phyloP scores from a whole-genome alignment of 495 filamentous ascomycete species.

The Penicillium subrubescens region DNA sequence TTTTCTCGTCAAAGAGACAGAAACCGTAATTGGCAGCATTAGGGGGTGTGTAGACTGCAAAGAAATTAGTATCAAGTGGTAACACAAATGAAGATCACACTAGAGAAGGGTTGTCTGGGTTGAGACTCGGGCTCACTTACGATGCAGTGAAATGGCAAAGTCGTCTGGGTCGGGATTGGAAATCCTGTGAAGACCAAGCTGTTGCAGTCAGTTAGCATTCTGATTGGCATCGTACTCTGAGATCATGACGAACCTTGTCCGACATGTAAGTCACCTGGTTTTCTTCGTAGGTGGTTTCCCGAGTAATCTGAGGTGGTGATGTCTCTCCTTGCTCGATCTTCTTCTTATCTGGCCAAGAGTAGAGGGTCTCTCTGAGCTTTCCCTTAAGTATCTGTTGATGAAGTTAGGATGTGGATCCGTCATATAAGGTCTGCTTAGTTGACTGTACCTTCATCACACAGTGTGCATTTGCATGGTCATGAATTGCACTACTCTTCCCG shows the following conservation, averaged over 20 bases:
- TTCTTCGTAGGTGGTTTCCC: slow-evolving; percentile 51
- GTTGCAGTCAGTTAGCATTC: background rate
- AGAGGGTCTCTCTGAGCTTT: slow-evolving; percentile 75
- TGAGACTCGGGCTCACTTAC: slow-evolving; percentile 48
- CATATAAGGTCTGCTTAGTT: background rate
- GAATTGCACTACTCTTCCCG: slow-evolving; percentile 79
- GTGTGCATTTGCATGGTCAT: slow-evolving; percentile 86
- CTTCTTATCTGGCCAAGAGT: slow-evolving; percentile 66
- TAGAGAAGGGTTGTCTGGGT: background rate
- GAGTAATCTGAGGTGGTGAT: slow-evolving; percentile 46
- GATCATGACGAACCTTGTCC: slow-evolving; percentile 54
- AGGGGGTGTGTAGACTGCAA: slow-evolving; percentile 82
- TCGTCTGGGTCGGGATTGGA: slow-evolving; percentile 70
- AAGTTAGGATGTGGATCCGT: background rate
- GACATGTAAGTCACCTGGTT: slow-evolving; percentile 83
- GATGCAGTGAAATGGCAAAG: slow-evolving; percentile 82
- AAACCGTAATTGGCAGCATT: slow-evolving; percentile 78
- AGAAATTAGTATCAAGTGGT: background rate
- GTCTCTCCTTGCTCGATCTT: slow-evolving; percentile 47
- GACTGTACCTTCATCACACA: slow-evolving; percentile 63
- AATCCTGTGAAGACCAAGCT: slow-evolving; percentile 82
- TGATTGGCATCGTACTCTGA: background rate
- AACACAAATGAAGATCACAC: background rate
- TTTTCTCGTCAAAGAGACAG: slow-evolving; percentile 69
- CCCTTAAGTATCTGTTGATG: slow-evolving; percentile 66